These are phyloP conservation scores for Cornus florida DNA, from an alignment of 148 eudicot species.

Conservation along the genomic window DNA sequence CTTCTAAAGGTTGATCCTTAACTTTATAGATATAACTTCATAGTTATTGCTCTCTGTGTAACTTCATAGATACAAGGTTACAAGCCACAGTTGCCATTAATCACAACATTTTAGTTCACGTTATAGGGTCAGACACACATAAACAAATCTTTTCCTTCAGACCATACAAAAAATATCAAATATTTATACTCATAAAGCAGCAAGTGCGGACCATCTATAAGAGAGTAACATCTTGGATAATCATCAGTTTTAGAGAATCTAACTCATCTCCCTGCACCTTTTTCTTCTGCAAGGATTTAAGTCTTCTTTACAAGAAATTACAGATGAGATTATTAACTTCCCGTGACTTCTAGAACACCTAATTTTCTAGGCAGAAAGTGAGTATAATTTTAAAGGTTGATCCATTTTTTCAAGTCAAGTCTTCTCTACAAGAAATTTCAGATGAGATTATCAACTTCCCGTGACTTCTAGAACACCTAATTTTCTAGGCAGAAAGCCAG, in stretches of 20 bases:
- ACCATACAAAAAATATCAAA: neutral
- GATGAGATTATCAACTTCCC: neutral
- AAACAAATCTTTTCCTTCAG: neutral
- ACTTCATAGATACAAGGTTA: neutral
- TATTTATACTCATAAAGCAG: neutral
- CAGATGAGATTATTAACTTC: neutral
- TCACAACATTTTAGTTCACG: constrained; percentile 2
- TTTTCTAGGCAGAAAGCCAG: neutral
- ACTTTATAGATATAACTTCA: no score
- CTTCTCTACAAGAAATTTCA: no score
- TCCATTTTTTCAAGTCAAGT: no score
- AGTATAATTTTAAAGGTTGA: no score
- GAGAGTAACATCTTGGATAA: neutral
- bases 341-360: neutral
- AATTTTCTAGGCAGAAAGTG: neutral
- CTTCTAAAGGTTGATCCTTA: no score
- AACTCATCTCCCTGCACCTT: no score
- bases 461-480: neutral
- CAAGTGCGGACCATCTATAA: neutral
- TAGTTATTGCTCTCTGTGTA: constrained; percentile 71
- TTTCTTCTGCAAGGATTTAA: no score
- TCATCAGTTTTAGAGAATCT: no score
- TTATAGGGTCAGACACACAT: neutral
- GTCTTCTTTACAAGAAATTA: no score
- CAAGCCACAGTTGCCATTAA: neutral